These are phyloP conservation scores for Diplosphaera chodatii DNA, from an alignment of 139 green algal species.

Conservation along the genomic window DNA sequence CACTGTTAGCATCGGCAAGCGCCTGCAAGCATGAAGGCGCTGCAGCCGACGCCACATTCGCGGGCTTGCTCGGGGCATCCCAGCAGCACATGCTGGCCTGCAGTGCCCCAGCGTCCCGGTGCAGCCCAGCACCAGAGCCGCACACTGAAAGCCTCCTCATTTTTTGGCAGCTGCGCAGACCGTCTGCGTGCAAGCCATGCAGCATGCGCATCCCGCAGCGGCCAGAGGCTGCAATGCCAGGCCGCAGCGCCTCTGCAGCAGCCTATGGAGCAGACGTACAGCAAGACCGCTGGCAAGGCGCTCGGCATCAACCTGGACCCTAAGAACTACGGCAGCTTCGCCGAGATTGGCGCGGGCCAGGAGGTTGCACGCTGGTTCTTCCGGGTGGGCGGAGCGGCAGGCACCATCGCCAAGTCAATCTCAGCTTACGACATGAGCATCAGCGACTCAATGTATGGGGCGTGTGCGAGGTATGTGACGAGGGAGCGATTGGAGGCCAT, in stretches of 20 bases:
- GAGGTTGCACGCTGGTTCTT: conserved; percentile 55
- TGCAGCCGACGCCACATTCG: no score
- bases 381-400: conserved; percentile 19
- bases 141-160: no score
- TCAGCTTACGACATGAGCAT: conserved; percentile 54
- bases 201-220: neutral
- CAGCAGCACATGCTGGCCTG: no score
- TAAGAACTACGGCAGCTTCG: conserved; percentile 22
- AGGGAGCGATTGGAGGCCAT: conserved; percentile 41
- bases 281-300: conserved; percentile 17
- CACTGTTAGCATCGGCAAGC: no score
- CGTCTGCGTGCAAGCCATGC: neutral
- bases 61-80: no score
- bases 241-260: neutral
- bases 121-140: no score
- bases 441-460: conserved; percentile 41
- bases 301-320: conserved; percentile 30
- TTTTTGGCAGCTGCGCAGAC: no score
- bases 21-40: no score
- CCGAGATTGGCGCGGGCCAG: conserved; percentile 52
- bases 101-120: no score
- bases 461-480: conserved; percentile 40
- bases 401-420: conserved; percentile 42
- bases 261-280: neutral
- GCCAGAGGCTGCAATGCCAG: neutral